Base-by-base conservation (phyloP, 495 filamentous ascomycete genomes). In the Hamigera avellanea region DNA sequence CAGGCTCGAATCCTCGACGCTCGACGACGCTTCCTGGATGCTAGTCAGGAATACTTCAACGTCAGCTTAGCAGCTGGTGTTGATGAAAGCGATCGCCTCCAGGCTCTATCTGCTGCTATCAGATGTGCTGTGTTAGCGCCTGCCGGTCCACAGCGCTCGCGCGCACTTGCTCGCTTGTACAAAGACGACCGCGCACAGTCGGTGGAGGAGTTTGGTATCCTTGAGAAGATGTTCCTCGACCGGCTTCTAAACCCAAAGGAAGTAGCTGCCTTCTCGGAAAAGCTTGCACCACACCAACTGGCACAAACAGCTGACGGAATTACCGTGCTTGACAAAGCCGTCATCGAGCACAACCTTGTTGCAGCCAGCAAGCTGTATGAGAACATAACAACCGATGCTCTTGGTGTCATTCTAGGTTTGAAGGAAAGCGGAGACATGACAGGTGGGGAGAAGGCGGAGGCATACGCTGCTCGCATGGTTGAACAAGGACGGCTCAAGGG, bases 191-290 rank as follows among this genome's bases (percentile, higher is more conserved):
- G 91, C 14, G 73, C 84, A 0, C 61, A 72, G 2, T 72, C 76
- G 31, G 72, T 88, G 2, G 76, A 81, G 6, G 85, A 95, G 54
- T 89, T 81, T 49, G 68, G 73, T 28, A 95, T 98, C 36, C 66
- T 98, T 14, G 93, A 96, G 67, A 96, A 96, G 64, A 95, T 98
- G 76, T 93, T 93, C 54, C 72, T 98, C 18, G 86, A 96, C 57
- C 76, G 91, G 4, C 66, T 98, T 2, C 67, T 98, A 10, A 72
- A 69, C 6, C 73, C 80, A 2, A 75, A 72, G 14, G 91, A 98
- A 57, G 86, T 95, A 13, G 72, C 73, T 9, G 81, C 83, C 30
- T 98, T 98, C 49, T 78, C 87, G 0, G 65, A 81, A 38, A 79
- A 76, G 10, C 69, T 98, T 14, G 70, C 73, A 16, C 81, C 83